Base-by-base conservation (phyloP, 331 rosid genomes). In the Ulmus americana region DNA sequence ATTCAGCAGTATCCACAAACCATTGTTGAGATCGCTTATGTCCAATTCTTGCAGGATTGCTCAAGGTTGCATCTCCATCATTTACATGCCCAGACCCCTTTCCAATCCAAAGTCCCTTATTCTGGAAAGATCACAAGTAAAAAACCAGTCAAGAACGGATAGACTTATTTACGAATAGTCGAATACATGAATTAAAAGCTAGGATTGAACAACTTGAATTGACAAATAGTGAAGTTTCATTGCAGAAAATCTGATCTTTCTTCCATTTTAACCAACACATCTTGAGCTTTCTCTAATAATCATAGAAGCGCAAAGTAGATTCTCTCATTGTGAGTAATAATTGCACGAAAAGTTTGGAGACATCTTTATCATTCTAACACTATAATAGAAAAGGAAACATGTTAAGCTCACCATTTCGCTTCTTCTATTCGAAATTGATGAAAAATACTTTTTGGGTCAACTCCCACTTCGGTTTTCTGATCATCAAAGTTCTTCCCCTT, bases 11-110 rank as follows among this genome's bases (percentile, higher is more conserved):
- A 81, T 88, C 95, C 59, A 81, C 75, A 78, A 88, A 85, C 92
- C 96, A 86, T 64, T 76, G 84, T 68, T 78, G 92, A 57, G 90
- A 63, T 22, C 90, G 90, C 82, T 91, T 91, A 20, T 85, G 67
- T 78, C 87, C 88, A 52, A 77, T 68, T 82, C 83, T 76, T 46
- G 96, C 77, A 28, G 87, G 74, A 76, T 67, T 73, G 67, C 75
- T 80, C 55, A 78, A 80, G 52, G 74, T 68, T 50, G 81, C 73
- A 55, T 80, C 85, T 64, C 80, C 64, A 43, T 81, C 84, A 61
- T 70, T 76, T 62, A 75, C 70, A 41, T 72, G 85, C 45, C 82
- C 84, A 6, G 84, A 58, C 42, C 78, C 85, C 82, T 85, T 86
- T 35, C 65, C 73, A 82, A 76, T 77, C 94, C 90, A 85, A 78